Percentiles rank a stretch among this genome's conserved stretches.
Evolutionary conservation across 2,329 filamentous ascomycete species (phyloP).

Genomic region (Didymella sp.): DNA sequence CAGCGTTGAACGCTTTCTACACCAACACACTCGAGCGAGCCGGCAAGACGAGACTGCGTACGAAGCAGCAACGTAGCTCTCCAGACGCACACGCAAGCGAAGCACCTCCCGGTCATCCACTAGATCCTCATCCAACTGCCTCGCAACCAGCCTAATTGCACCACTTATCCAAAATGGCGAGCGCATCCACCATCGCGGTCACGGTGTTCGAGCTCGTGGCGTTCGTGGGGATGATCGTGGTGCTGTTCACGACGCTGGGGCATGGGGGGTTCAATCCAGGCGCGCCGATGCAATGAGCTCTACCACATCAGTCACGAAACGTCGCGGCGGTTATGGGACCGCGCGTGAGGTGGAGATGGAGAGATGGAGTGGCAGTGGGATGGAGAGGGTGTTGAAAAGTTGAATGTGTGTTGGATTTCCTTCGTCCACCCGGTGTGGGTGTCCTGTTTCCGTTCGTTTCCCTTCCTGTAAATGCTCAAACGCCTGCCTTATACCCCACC

Average conservation of each 20-base stretch:
- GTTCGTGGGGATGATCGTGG: slow-evolving; percentile 4
- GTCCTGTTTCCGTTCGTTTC: background rate
- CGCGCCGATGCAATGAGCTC: background rate
- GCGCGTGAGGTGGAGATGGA: background rate
- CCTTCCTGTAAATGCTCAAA: slow-evolving; percentile 28
- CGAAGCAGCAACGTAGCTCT: no score
- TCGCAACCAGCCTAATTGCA: background rate
- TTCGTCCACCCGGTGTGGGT: background rate
- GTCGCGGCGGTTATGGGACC: no score
- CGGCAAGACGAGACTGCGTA: no score
- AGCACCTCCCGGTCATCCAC: no score
- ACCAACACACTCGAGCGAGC: no score
- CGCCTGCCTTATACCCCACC: slow-evolving; percentile 11
- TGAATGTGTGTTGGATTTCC: background rate
- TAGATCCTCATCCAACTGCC: background rate
- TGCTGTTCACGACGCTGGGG: slow-evolving; percentile 9
- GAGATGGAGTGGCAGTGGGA: background rate
- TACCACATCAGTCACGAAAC: no score
- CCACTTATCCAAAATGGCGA: background rate
- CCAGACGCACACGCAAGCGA: no score
- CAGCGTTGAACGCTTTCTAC: no score
- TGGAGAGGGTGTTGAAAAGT: background rate
- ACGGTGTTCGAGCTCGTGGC: slow-evolving; percentile 11
- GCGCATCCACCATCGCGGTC: background rate
- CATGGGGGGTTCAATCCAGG: slow-evolving; percentile 10